Base-by-base conservation (phyloP, 805 yeast genomes). In the Hermanozyma aechmeae region DNA sequence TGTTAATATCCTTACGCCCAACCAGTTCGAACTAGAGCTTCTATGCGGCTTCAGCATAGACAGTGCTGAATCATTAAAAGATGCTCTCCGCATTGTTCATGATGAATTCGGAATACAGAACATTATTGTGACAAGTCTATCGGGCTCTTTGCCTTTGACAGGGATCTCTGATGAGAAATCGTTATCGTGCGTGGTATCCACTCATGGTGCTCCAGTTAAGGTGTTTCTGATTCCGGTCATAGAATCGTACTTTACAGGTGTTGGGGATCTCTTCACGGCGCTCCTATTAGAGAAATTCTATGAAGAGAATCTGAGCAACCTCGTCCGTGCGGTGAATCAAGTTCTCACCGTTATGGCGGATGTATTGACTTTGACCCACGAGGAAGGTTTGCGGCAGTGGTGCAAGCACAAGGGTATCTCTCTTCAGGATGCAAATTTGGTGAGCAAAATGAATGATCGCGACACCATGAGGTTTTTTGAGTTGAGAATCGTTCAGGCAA, bases 221-320 rank as follows among this genome's bases (percentile, higher is more conserved):
- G 27, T 57, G 26, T 75, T 71, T 43, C 64, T 65, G 39, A 65
- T 80, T 10, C 79, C 82, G 2, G 60, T 65, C 20, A 70, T 84
- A 24, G 73, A 78, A 31, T 77, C 89, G 4, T 85, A 89, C 50
- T 89, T 87, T 56, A 84, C 96, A 0, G 97, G 97, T 2, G 95
- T 92, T 0, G 97, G 97, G 5, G 97, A 87, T 46, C 54, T 87
- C 24, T 87, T 89, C 43, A 78, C 95, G 0, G 89, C 95, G 0
- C 51, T 87, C 23, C 51, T 86, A 18, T 42, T 83, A 5, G 93
- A 80, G 50, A 68, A 82, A 40, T 57, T 77, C 16, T 59, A 53
- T 40, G 50, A 49, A 1, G 44, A 42, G 21, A 24, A 39, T 5
- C n/a, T 12, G 20, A 45, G 31, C 5, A 39, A 39, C 33, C 50